Evolutionary conservation across 1,284 basidiomycete species (phyloP).

Genomic region (Megacollybia platyphylla): DNA sequence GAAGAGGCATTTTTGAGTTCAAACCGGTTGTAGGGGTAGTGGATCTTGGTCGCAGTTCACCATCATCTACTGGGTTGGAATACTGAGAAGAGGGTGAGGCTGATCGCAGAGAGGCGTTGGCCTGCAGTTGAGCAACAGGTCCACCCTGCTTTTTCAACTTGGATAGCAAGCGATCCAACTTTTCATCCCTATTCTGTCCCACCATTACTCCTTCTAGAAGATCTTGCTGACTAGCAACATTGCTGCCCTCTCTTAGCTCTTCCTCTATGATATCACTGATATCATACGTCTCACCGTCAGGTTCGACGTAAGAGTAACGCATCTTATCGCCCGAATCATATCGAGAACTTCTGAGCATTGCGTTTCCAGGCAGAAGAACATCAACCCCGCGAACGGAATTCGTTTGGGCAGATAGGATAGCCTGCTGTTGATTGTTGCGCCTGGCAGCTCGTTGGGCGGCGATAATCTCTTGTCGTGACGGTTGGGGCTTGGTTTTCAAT

Average conservation of each 20-base stretch:
- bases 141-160: slow-evolving; percentile 38
- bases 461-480: slow-evolving; percentile 79
- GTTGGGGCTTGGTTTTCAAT: slow-evolving; percentile 3
- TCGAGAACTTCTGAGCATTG: slow-evolving; percentile 74
- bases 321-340: slow-evolving; percentile 59
- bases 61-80: slow-evolving; percentile 4
- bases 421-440: slow-evolving; percentile 68
- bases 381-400: slow-evolving; percentile 84
- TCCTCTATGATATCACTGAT: slow-evolving; percentile 87
- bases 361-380: slow-evolving; percentile 72
- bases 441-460: slow-evolving; percentile 82
- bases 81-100: slow-evolving; percentile 9
- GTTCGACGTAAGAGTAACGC: slow-evolving; percentile 86
- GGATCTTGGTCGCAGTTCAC: slow-evolving; percentile 4
- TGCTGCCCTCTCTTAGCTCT: slow-evolving; percentile 46
- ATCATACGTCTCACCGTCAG: slow-evolving; percentile 79
- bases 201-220: slow-evolving; percentile 53
- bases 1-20: slow-evolving; percentile 16
- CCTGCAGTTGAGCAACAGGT: slow-evolving; percentile 19
- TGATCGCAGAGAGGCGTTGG: slow-evolving; percentile 5
- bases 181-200: slow-evolving; percentile 45
- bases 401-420: slow-evolving; percentile 72
- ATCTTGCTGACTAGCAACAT: slow-evolving; percentile 33
- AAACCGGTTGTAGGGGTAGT: slow-evolving; percentile 18
- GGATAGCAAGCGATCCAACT: slow-evolving; percentile 67